These are phyloP conservation scores for Hymenoscyphus fructigenus DNA, from an alignment of 2,329 filamentous ascomycete genomes.

Conservation along the genomic window DNA sequence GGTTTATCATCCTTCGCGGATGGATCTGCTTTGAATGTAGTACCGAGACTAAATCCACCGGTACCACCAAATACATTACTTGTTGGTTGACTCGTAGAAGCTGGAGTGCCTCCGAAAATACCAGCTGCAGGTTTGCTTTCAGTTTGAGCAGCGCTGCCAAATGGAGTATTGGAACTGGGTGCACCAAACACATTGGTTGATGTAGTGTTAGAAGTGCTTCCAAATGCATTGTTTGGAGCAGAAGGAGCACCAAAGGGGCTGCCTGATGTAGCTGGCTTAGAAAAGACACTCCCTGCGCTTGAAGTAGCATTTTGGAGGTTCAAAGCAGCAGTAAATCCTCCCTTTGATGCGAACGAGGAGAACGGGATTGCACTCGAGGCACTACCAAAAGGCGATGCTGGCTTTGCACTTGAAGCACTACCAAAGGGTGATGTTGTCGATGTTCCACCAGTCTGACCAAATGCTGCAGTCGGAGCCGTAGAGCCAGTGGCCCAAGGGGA, in stretches of 20 bases:
- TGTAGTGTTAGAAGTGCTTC: neutral
- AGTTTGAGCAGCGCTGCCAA: conserved; percentile 37
- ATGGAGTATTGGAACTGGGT: neutral
- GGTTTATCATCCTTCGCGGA: conserved; percentile 61
- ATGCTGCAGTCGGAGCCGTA: conserved; percentile 41
- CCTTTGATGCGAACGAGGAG: conserved; percentile 52
- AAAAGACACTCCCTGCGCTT: conserved; percentile 31
- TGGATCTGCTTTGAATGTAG: conserved; percentile 40
- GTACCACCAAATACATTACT: conserved; percentile 12
- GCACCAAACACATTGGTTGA: conserved; percentile 7
- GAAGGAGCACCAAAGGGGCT: conserved; percentile 34
- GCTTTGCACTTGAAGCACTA: conserved; percentile 31
- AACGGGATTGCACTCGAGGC: conserved; percentile 41
- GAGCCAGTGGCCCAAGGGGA: conserved; percentile 53
- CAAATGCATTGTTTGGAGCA: conserved; percentile 16
- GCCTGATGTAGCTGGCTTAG: conserved; percentile 29
- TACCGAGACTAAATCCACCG: conserved; percentile 32
- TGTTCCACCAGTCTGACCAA: conserved; percentile 55
- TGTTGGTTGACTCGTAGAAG: conserved; percentile 33
- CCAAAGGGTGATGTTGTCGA: conserved; percentile 40
- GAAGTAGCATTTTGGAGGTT: conserved; percentile 34
- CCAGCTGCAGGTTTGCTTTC: conserved; percentile 25
- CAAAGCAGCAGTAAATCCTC: conserved; percentile 49
- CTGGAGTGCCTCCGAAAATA: conserved; percentile 38
- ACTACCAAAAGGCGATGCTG: conserved; percentile 39